Evolutionary conservation across 2,329 filamentous ascomycete species (phyloP).

Genomic region (Arthrobotrys musiformis): DNA sequence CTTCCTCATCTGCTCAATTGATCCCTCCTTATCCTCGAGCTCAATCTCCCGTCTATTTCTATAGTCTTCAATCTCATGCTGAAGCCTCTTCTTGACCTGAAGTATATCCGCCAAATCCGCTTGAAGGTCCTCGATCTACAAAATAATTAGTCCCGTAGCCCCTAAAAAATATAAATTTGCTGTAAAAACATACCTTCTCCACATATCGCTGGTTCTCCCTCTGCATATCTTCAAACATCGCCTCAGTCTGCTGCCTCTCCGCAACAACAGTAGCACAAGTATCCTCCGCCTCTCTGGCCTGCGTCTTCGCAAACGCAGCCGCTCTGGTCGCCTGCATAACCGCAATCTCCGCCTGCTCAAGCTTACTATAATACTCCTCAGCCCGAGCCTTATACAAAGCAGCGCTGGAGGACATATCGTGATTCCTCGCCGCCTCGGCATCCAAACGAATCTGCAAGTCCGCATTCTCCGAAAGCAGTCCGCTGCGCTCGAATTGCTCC

Average conservation of each 20-base stretch:
- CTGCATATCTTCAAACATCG: slow-evolving; percentile 86
- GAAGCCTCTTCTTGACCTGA: slow-evolving; percentile 91
- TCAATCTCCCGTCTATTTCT: slow-evolving; percentile 93
- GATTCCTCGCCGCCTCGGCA: slow-evolving; percentile 83
- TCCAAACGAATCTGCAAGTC: slow-evolving; percentile 94
- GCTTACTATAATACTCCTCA: slow-evolving; percentile 95
- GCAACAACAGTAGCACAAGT: slow-evolving; percentile 89
- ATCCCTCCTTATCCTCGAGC: slow-evolving; percentile 94
- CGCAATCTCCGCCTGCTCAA: slow-evolving; percentile 95
- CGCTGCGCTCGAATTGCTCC: slow-evolving; percentile 84
- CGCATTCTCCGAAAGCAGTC: slow-evolving; percentile 89
- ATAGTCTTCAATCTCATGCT: slow-evolving; percentile 98
- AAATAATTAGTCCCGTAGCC: neutral
- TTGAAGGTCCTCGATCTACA: slow-evolving; percentile 80
- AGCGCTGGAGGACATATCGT: slow-evolving; percentile 84
- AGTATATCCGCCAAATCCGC: slow-evolving; percentile 86
- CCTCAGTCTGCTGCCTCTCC: slow-evolving; percentile 89
- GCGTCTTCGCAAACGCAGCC: slow-evolving; percentile 91
- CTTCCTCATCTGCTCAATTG: slow-evolving; percentile 94
- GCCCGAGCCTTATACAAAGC: slow-evolving; percentile 89
- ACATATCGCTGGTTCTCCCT: slow-evolving; percentile 89
- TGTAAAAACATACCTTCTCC: slow-evolving; percentile 69
- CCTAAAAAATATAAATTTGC: neutral
- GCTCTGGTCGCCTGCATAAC: slow-evolving; percentile 91
- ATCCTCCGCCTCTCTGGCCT: slow-evolving; percentile 90